These are phyloP conservation scores for Filobasidium floriforme DNA, from an alignment of 768 basidiomycete genomes.

Conservation along the genomic window DNA sequence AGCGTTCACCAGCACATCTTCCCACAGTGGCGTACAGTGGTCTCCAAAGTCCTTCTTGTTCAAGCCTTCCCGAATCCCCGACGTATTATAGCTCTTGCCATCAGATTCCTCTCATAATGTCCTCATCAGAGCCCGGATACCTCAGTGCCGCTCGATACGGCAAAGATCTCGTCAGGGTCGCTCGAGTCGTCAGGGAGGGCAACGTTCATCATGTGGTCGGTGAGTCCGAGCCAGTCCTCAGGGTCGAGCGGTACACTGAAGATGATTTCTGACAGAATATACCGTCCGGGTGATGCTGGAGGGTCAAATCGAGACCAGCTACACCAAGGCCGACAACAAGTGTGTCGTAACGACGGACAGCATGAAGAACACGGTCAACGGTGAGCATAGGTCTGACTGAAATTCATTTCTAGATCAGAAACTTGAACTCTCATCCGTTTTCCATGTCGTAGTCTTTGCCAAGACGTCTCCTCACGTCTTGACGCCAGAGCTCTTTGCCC, in stretches of 20 bases:
- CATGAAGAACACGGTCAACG: constrained; percentile 49
- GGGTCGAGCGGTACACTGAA: neutral
- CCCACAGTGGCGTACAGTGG: too few species aligned
- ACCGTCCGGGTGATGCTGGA: constrained; percentile 71
- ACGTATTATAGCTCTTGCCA: too few species aligned
- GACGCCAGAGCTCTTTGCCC: constrained; percentile 71
- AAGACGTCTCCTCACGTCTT: constrained; percentile 85
- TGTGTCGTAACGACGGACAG: constrained; percentile 81
- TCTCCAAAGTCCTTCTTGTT: too few species aligned
- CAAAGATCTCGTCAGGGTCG: constrained; percentile 79
- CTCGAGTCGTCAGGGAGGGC: constrained; percentile 66
- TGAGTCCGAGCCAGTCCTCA: neutral
- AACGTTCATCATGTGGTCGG: constrained; percentile 34
- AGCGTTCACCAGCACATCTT: too few species aligned
- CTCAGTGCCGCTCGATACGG: constrained; percentile 49
- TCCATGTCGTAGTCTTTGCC: constrained; percentile 51
- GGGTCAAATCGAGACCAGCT: constrained; percentile 65
- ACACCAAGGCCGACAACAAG: constrained; percentile 79
- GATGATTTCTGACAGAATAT: constrained; percentile 53
- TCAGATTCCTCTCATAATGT: neutral
- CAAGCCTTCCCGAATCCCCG: neutral
- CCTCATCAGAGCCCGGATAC: constrained; percentile 27
- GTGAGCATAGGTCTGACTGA: constrained; percentile 23
- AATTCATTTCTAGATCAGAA: too few species aligned
- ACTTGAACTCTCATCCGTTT: constrained; percentile 14